Evolutionary conservation across 148 eudicot species (phyloP).

Genomic region (Chenopodium formosanum): DNA sequence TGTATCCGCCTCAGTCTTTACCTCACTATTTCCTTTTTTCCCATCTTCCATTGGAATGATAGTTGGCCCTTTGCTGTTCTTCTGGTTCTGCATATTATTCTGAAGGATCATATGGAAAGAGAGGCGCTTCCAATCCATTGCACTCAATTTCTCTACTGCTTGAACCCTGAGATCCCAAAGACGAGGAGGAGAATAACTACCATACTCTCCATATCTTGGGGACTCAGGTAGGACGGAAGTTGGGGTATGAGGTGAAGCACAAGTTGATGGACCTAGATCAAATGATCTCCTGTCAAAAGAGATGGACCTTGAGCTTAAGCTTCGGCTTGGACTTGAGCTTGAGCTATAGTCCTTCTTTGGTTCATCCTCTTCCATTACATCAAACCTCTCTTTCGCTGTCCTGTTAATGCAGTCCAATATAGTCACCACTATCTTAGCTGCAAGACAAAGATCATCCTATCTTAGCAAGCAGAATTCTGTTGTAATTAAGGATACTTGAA

Average conservation of each 20-base stretch:
- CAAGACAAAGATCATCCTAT: not conserved
- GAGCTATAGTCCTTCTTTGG: conserved; percentile 36
- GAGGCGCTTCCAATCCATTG: conserved; percentile 77
- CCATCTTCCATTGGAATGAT: not conserved
- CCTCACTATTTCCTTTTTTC: conserved; percentile 7
- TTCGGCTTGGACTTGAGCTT: not conserved
- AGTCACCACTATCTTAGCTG: conserved; percentile 45
- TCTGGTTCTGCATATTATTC: conserved; percentile 26
- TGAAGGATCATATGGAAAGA: conserved; percentile 69
- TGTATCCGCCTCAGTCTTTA: not conserved
- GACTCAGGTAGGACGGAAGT: conserved; percentile 73
- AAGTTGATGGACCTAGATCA: conserved; percentile 34
- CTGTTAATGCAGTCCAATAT: conserved; percentile 68
- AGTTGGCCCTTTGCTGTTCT: conserved; percentile 19
- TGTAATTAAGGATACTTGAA: not conserved
- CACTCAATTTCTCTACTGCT: conserved; percentile 65
- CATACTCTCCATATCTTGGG: conserved; percentile 32
- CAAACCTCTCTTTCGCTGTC: conserved; percentile 66
- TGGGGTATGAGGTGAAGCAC: conserved; percentile 73
- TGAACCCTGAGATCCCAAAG: conserved; percentile 71
- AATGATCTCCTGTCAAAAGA: conserved; percentile 37
- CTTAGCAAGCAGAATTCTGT: not conserved
- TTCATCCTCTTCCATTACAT: conserved; percentile 77
- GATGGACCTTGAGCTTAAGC: conserved; percentile 27
- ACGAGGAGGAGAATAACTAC: conserved; percentile 52